Base-by-base conservation (phyloP, 1,139 yeast genomes). In the Hyphopichia burtonii region DNA sequence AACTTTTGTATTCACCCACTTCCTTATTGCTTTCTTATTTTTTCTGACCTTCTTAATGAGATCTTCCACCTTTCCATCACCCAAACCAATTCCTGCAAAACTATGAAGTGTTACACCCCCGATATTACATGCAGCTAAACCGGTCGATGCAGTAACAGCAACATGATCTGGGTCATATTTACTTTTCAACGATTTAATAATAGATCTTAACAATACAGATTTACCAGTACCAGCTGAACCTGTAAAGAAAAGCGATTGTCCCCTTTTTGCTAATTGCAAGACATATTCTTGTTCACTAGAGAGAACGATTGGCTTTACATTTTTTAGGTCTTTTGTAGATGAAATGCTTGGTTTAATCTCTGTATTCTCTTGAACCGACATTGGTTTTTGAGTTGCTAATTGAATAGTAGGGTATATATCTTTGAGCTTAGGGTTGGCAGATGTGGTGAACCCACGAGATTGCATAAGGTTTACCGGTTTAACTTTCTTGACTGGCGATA, bases 181-280 rank as follows among this genome's bases (percentile, higher is more conserved):
- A 1, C 51, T 44, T 45, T 71, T 73, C 43, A 93, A 65, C 0
- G 76, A 71, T 48, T 79, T 76, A 41, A 93, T 91, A 34, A 93
- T 74, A 22, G 84, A 77, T 45, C 84, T 74, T 39, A 94, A 67
- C 16, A 87, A 68, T 4, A 90, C 83, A 1, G 96, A 88, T 59
- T 90, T 90, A 55, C 98, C 98, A 1, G 97, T 90, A 55, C 97
- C 98, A 0, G 98, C 98, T 33, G 96, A 87, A 33, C 98, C 98
- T 0, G 97, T 90, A 55, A 86, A 90, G 57, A 90, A 90, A 1
- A 89, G 61, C 34, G 83, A 86, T 17, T 70, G 65, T 0, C 88
- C 75, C n/a, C 45, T 47, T 20, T 60, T 40, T 0, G 67, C 76
- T 41, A 68, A 58, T 20, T 63, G 56, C 10, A 71, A 55, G 19